Percentiles rank a stretch among this genome's conserved stretches.
phyloP scores from a whole-genome alignment of 768 basidiomycete genomes.

The Mycena olivaceomarginata region DNA sequence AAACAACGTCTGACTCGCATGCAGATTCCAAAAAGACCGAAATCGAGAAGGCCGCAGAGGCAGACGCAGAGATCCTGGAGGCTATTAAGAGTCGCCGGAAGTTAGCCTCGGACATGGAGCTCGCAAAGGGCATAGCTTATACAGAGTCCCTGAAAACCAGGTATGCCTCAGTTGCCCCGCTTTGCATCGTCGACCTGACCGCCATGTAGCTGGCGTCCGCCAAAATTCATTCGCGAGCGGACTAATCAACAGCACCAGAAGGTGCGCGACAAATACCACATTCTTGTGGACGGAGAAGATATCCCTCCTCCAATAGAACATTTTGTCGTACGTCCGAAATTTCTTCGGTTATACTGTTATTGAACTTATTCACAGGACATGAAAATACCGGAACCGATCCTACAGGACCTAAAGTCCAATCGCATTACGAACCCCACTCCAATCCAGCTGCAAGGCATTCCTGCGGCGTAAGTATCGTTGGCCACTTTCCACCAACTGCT shows the following conservation, averaged over 20 bases:
- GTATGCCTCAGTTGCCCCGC: constrained; percentile 60
- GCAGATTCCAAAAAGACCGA: constrained; percentile 91
- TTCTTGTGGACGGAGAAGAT: constrained; percentile 95
- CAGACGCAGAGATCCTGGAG: constrained; percentile 92
- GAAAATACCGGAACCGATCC: constrained; percentile 94
- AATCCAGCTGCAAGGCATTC: constrained; percentile 98
- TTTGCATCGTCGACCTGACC: constrained; percentile 17
- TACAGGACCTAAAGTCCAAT: constrained; percentile 89
- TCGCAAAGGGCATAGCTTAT: constrained; percentile 95
- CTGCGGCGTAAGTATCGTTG: constrained; percentile 83
- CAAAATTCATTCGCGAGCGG: constrained; percentile 86
- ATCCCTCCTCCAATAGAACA: constrained; percentile 95
- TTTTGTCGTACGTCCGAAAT: constrained; percentile 75
- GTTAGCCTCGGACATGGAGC: constrained; percentile 93
- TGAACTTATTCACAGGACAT: constrained; percentile 80
- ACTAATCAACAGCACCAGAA: constrained; percentile 81
- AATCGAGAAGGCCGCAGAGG: constrained; percentile 90
- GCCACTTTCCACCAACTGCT: constrained; percentile 25
- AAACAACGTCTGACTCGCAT: constrained; percentile 20
- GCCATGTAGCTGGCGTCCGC: constrained; percentile 87
- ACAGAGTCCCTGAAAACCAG: constrained; percentile 89
- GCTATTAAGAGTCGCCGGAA: constrained; percentile 95
- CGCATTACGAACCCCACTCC: constrained; percentile 93
- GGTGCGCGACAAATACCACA: constrained; percentile 94
- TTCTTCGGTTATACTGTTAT: not conserved